Conservation (phyloP, 495 filamentous ascomycete genomes). For the Pyronema omphalodes region DNA sequence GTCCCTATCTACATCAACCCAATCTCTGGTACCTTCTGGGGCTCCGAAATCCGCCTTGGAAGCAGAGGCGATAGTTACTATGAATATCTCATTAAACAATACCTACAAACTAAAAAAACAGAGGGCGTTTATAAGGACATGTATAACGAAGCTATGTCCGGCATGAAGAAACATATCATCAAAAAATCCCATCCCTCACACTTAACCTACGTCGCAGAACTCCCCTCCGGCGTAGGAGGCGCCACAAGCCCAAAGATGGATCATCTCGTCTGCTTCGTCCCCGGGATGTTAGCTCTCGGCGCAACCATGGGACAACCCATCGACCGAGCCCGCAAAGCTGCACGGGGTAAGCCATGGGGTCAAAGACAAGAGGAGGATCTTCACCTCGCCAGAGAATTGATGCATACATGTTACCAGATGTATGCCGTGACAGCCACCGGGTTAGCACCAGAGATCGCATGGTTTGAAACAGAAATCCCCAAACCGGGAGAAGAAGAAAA, state of each 20-base stretch:
- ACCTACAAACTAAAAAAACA: constrained; percentile 71
- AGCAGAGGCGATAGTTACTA: constrained; percentile 95
- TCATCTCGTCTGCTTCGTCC: constrained; percentile 93
- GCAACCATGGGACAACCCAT: constrained; percentile 63
- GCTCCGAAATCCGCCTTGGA: constrained; percentile 73
- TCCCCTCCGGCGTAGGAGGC: constrained; percentile 50
- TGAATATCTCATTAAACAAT: constrained; percentile 94
- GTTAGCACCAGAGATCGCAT: constrained; percentile 78
- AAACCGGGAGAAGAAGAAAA: constrained; percentile 30
- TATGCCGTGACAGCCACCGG: constrained; percentile 75
- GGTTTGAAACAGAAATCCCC: constrained; percentile 56
- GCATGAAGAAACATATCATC: constrained; percentile 79
- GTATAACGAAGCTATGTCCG: constrained; percentile 73
- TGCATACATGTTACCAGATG: constrained; percentile 95
- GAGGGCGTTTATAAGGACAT: constrained; percentile 78
- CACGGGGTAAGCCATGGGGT: constrained; percentile 40
- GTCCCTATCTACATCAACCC: constrained; percentile 81
- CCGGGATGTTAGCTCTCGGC: constrained; percentile 80
- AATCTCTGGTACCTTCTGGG: constrained; percentile 56
- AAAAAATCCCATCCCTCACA: constrained; percentile 64
- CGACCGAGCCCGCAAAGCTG: constrained; percentile 48
- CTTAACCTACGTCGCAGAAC: constrained; percentile 74
- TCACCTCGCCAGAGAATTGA: constrained; percentile 65
- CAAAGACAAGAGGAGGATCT: constrained; percentile 72
- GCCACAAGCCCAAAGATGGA: constrained; percentile 80